A percentile compares a stretch with the other conserved stretches of the same genome.
Conservation (phyloP, 2,329 filamentous ascomycete species). For the Truncatella angustata region DNA sequence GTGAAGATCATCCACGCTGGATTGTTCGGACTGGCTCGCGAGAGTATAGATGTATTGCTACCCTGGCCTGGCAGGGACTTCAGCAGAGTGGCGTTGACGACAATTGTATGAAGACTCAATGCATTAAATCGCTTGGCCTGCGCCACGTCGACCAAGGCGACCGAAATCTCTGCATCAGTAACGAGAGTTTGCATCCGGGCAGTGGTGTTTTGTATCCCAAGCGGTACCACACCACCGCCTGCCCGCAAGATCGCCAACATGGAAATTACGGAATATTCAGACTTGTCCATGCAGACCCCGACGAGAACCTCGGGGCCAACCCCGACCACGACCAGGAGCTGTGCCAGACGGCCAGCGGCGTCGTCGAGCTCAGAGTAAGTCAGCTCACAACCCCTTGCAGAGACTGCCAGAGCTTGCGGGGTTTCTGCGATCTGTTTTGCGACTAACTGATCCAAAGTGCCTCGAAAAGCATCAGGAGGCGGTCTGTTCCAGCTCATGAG, state of each 20-base stretch:
- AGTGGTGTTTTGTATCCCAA: background rate
- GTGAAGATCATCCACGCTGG: constrained; percentile 7
- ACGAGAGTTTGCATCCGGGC: background rate
- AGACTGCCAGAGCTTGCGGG: background rate
- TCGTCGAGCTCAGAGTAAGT: constrained; percentile 27
- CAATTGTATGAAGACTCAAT: background rate
- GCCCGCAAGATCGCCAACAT: constrained; percentile 16
- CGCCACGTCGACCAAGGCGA: background rate
- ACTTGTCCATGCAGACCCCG: constrained; percentile 16
- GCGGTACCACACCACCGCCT: background rate
- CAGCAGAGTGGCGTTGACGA: background rate
- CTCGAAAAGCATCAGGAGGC: background rate
- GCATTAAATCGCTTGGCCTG: background rate
- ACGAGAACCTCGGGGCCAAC: constrained; percentile 13
- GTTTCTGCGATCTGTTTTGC: background rate
- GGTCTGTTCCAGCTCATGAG: background rate
- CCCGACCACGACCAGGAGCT: constrained; percentile 14
- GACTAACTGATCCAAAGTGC: background rate
- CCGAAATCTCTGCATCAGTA: background rate
- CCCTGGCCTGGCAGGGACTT: background rate
- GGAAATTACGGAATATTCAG: constrained; percentile 10
- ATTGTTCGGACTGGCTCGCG: background rate
- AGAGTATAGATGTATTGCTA: background rate
- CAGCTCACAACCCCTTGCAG: constrained; percentile 26
- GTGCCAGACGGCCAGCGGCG: constrained; percentile 20